A percentile compares a stretch with the other conserved stretches of the same genome.
Evolutionary conservation across 306 rosid genomes (phyloP).

Genomic region (Cicer judaicum): DNA sequence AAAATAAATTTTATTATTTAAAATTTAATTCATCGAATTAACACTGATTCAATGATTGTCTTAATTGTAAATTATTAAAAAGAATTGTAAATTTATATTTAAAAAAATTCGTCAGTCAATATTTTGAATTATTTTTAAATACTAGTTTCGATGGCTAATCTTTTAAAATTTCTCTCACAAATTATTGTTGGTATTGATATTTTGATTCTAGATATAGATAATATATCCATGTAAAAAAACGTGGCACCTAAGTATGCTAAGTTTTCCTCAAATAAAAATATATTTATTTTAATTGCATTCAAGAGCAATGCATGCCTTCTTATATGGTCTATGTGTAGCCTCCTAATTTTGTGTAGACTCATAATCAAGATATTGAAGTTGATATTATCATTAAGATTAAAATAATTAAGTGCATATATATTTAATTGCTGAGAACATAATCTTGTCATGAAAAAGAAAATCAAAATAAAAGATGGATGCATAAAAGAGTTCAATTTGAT

Average conservation of each 20-base stretch:
- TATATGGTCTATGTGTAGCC: background rate
- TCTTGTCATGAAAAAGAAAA: background rate
- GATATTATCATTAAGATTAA: background rate
- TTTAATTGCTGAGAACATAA: background rate
- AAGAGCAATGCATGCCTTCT: slow-evolving; percentile 1
- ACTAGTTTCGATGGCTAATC: too few relatives aligned
- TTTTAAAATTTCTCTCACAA: too few relatives aligned
- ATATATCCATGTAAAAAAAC: background rate
- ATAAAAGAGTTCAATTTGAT: background rate
- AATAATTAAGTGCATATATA: background rate
- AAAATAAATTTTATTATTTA: too few relatives aligned
- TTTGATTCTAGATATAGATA: slow-evolving; percentile 5
- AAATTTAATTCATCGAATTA: too few relatives aligned
- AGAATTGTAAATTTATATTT: too few relatives aligned
- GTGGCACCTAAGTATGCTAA: slow-evolving; percentile 7
- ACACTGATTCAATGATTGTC: accelerated
- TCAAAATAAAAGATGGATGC: too few relatives aligned
- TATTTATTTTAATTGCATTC: slow-evolving; percentile 11
- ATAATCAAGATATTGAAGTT: background rate
- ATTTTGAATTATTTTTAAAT: too few relatives aligned
- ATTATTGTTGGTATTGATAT: slow-evolving; percentile 22
- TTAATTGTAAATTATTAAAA: too few relatives aligned
- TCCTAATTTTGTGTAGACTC: slow-evolving; percentile 4
- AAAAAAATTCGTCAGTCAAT: too few relatives aligned
- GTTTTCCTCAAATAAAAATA: slow-evolving; percentile 25